phyloP scores from a whole-genome alignment of 805 yeast species.

The Candida chilensis region DNA sequence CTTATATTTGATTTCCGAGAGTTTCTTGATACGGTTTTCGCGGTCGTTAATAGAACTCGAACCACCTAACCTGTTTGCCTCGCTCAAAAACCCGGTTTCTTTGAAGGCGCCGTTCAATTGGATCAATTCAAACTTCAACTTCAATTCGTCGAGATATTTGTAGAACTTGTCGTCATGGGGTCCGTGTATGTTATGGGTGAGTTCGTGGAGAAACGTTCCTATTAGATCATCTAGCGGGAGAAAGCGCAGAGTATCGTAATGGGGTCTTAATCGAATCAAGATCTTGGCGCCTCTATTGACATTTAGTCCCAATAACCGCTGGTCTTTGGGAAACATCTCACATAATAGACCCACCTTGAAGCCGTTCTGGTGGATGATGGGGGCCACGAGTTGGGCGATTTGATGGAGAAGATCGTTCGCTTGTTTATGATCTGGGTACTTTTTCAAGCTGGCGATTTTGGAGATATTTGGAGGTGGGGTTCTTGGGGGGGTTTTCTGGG shows the following conservation, averaged over 20 bases:
- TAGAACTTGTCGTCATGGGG: slow-evolving; percentile 76
- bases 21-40: slow-evolving; percentile 30
- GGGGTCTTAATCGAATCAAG: slow-evolving; percentile 58
- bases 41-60: slow-evolving; percentile 11
- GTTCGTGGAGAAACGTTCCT: slow-evolving; percentile 84
- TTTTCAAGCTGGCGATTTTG: slow-evolving; percentile 25
- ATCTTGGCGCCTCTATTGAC: slow-evolving; percentile 72
- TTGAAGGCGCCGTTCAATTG: slow-evolving; percentile 30
- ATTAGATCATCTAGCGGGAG: slow-evolving; percentile 56
- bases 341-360: slow-evolving; percentile 60
- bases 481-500: slow-evolving; percentile 13
- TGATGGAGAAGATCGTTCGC: slow-evolving; percentile 50
- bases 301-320: slow-evolving; percentile 67
- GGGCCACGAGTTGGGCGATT: slow-evolving; percentile 64
- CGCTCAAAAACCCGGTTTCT: slow-evolving; percentile 40
- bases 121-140: slow-evolving; percentile 35
- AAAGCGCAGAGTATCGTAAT: slow-evolving; percentile 41
- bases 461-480: slow-evolving; percentile 25
- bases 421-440: slow-evolving; percentile 23
- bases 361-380: slow-evolving; percentile 61
- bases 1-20: slow-evolving; percentile 27
- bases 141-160: slow-evolving; percentile 50
- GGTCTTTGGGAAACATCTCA: slow-evolving; percentile 75
- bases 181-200: slow-evolving; percentile 72
- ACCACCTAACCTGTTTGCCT: slow-evolving; percentile 36